Conservation (phyloP, 257 asterid species). For the Solanum verrucosum region DNA sequence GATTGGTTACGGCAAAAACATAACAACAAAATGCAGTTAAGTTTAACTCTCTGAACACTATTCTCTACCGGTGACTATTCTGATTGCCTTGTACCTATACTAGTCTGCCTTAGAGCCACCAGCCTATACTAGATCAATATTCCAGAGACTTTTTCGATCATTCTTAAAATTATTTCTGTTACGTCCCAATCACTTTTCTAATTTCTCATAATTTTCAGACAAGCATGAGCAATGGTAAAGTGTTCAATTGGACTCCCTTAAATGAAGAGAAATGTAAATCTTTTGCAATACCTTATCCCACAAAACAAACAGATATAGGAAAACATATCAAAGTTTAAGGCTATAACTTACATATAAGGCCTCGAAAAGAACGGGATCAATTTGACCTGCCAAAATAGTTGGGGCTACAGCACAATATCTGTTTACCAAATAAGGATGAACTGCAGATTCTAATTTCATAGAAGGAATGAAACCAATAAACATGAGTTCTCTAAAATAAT, state of each 20-base stretch:
- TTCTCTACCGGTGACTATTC: not conserved
- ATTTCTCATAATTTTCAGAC: not conserved
- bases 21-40: no score
- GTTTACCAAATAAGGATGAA: constrained; percentile 22
- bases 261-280: not conserved
- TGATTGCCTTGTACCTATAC: not conserved
- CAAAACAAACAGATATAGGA: not conserved
- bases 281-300: not conserved
- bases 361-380: constrained; percentile 90
- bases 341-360: constrained; percentile 79
- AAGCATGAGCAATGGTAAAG: not conserved
- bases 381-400: constrained; percentile 79
- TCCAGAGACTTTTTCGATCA: not conserved
- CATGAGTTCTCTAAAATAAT: not conserved
- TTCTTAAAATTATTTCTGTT: not conserved
- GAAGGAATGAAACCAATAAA: not conserved
- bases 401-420: constrained; percentile 92
- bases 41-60: no score
- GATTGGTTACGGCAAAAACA: not conserved
- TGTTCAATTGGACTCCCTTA: not conserved
- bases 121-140: not conserved
- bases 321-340: not conserved
- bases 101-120: not conserved
- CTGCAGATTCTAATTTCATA: constrained; percentile 2
- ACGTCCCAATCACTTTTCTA: not conserved